Conservation (phyloP, 345 rosid species). For the Arabidopsis suecica region DNA sequence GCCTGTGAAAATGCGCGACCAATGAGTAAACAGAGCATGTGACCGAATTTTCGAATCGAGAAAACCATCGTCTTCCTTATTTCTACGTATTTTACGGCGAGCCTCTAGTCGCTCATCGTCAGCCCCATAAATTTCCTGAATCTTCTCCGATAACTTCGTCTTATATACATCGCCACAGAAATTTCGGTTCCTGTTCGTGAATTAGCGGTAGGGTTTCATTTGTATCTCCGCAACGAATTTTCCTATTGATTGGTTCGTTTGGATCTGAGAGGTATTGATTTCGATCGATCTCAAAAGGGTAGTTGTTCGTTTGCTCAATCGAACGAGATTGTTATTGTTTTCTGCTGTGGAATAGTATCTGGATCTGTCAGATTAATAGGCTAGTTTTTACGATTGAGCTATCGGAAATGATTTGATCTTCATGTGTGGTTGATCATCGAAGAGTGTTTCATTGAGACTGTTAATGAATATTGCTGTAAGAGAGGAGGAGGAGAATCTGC, state of each 20-base stretch:
- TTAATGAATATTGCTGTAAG: conserved; percentile 71
- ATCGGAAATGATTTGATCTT: conserved; percentile 32
- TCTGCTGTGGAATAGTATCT: conserved; percentile 32
- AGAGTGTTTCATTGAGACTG: conserved; percentile 46
- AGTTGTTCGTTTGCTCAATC: background rate
- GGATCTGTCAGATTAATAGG: conserved; percentile 34
- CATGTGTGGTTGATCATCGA: conserved; percentile 20
- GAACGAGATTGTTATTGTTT: conserved; percentile 9
- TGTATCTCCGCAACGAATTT: conserved; percentile 7
- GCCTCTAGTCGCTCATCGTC: conserved; percentile 13
- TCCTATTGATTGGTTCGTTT: conserved; percentile 9
- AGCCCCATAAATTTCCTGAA: conserved; percentile 6
- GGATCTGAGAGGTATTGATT: background rate
- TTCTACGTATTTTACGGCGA: conserved; percentile 32
- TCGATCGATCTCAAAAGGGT: conserved; percentile 14
- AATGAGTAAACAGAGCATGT: conserved; percentile 33
- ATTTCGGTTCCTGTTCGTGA: conserved; percentile 1
- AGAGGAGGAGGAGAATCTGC: conserved; percentile 60
- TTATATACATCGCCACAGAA: background rate
- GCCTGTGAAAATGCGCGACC: conserved; percentile 38
- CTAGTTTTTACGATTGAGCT: background rate
- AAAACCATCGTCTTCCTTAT: conserved; percentile 24
- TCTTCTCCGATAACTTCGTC: conserved; percentile 27
- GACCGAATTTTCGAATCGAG: conserved; percentile 35
- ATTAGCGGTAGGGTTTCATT: conserved; percentile 21